These are phyloP conservation scores for Saturnispora ahearnii DNA, from an alignment of 805 yeast species.

Conservation along the genomic window DNA sequence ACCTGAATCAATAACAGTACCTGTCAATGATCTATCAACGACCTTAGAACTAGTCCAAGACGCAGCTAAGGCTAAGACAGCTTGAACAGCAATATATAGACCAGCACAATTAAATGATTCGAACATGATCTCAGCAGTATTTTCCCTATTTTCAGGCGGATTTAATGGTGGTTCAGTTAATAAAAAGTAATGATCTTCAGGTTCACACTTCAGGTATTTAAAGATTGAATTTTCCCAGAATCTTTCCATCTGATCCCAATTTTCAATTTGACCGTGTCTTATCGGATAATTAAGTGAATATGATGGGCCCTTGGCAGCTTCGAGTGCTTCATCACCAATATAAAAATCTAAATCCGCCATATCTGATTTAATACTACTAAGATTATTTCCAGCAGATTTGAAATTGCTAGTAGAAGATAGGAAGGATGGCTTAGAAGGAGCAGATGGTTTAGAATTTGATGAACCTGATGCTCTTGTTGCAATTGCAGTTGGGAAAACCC, in stretches of 20 bases:
- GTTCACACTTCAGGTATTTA: slow-evolving; percentile 94
- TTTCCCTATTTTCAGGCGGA: slow-evolving; percentile 99
- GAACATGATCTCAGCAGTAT: slow-evolving; percentile 97
- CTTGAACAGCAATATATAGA: slow-evolving; percentile 96
- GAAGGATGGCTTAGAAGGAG: slow-evolving; percentile 41
- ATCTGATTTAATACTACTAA: slow-evolving; percentile 32
- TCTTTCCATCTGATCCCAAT: slow-evolving; percentile 99
- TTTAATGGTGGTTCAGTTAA: slow-evolving; percentile 97
- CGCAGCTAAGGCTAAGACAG: slow-evolving; percentile 96
- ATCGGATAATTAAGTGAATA: slow-evolving; percentile 88
- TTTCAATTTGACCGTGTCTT: slow-evolving; percentile 95
- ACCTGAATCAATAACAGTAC: slow-evolving; percentile 97
- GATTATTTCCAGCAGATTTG: slow-evolving; percentile 14
- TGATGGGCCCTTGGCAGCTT: slow-evolving; percentile 83
- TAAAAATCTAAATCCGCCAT: slow-evolving; percentile 90
- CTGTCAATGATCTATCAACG: slow-evolving; percentile 89
- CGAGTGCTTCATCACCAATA: slow-evolving; percentile 92
- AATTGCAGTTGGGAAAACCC: slow-evolving; percentile 95
- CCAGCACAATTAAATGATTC: slow-evolving; percentile 99
- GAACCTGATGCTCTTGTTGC: slow-evolving; percentile 55
- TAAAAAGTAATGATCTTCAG: slow-evolving; percentile 94
- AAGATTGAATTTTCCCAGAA: slow-evolving; percentile 97
- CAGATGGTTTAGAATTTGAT: slow-evolving; percentile 29
- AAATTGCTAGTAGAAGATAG: slow-evolving; percentile 25
- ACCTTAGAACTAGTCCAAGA: slow-evolving; percentile 98